These are phyloP conservation scores for Alternaria ethzedia DNA, from an alignment of 2,329 filamentous ascomycete genomes.

Conservation along the genomic window DNA sequence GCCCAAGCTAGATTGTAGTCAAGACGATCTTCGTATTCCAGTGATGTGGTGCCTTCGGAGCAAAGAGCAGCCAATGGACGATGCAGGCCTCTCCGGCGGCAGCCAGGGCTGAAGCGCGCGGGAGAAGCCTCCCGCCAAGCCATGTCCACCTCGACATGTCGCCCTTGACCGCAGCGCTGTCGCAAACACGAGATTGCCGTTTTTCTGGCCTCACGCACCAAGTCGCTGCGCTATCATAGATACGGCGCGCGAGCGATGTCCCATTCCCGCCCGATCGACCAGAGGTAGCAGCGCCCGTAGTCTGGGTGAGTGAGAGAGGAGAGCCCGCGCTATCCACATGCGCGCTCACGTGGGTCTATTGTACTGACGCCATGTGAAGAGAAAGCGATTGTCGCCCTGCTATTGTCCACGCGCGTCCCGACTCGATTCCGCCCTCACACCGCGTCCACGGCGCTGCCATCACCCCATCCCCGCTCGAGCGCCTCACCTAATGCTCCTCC, in stretches of 20 bases:
- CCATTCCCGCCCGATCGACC: slow-evolving; percentile 31
- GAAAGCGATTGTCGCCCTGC: slow-evolving; percentile 1
- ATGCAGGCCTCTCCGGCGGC: slow-evolving; percentile 1
- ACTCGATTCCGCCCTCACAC: background rate
- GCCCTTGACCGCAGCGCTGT: background rate
- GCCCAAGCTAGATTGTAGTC: background rate
- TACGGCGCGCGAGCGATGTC: slow-evolving; percentile 35
- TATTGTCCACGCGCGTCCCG: background rate
- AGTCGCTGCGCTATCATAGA: background rate
- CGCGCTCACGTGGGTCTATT: background rate
- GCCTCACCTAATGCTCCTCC: slow-evolving; percentile 25
- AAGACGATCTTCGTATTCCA: background rate
- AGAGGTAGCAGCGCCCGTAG: slow-evolving; percentile 10
- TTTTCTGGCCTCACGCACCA: background rate
- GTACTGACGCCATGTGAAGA: slow-evolving; percentile 10
- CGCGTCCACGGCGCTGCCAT: background rate
- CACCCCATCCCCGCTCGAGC: slow-evolving; percentile 4
- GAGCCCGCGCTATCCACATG: slow-evolving; percentile 9
- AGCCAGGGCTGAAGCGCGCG: slow-evolving; percentile 5
- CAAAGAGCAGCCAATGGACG: slow-evolving; percentile 5
- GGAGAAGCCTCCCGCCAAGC: slow-evolving; percentile 12
- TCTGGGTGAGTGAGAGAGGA: slow-evolving; percentile 15
- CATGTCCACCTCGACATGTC: slow-evolving; percentile 10
- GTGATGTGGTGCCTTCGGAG: slow-evolving; percentile 3
- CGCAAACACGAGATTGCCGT: slow-evolving; percentile 7